Percentiles rank a stretch among this genome's conserved stretches.
Conservation (phyloP, 129 eudicot genomes). For the Flaveria robusta region DNA sequence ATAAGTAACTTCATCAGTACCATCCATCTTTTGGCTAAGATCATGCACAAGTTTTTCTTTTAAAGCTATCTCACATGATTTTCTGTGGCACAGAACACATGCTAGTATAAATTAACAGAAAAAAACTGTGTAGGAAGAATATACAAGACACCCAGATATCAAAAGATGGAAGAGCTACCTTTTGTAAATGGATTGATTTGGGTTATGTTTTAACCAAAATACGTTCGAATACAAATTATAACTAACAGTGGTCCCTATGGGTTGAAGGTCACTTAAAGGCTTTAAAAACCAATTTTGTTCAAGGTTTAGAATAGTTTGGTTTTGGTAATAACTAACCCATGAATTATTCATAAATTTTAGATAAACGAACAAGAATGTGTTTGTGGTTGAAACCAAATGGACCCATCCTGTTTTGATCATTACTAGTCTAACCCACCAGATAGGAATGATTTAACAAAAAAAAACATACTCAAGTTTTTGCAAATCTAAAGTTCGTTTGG, state of each 20-base stretch:
- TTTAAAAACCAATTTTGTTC: not conserved
- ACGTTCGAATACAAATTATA: not conserved
- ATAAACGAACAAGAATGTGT: not conserved
- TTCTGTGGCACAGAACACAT: conserved; percentile 47
- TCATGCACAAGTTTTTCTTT: conserved; percentile 48
- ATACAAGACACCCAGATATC: too few species aligned
- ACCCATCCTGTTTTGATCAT: not conserved
- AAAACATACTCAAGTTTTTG: conserved; percentile 57
- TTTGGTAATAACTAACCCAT: not conserved
- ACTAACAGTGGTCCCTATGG: not conserved
- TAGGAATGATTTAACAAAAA: not conserved
- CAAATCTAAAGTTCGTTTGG: conserved; percentile 63
- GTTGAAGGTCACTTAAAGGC: not conserved
- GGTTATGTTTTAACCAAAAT: not conserved
- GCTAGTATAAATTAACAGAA: not conserved
- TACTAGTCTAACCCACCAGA: not conserved
- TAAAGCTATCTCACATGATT: conserved; percentile 74
- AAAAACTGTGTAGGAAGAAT: too few species aligned
- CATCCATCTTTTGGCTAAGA: conserved; percentile 45
- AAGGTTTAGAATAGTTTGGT: not conserved
- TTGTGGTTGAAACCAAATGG: not conserved
- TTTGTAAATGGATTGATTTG: not conserved
- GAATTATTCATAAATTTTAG: not conserved
- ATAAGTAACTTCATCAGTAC: conserved; percentile 37
- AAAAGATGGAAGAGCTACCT: too few species aligned